These are phyloP conservation scores for Cryptococcus sp. DNA, from an alignment of 1,284 basidiomycete genomes.

Conservation along the genomic window DNA sequence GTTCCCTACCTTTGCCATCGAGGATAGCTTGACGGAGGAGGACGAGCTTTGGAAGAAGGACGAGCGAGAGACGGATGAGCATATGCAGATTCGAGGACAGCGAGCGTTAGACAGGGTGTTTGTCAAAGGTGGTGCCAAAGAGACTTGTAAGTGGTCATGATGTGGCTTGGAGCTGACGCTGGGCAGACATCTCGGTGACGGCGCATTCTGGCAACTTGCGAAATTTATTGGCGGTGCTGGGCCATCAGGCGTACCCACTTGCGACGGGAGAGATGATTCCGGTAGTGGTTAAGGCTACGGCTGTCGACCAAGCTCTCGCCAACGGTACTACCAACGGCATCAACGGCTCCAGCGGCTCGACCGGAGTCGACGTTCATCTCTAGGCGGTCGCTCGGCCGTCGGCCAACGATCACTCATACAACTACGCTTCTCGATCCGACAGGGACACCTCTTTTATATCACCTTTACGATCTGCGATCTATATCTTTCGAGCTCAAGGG, in stretches of 20 bases:
- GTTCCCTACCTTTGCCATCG: constrained; percentile 62
- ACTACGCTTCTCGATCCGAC: too few relatives aligned
- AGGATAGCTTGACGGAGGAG: constrained; percentile 62
- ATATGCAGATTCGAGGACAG: constrained; percentile 56
- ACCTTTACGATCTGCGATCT: too few relatives aligned
- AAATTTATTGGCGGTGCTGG: constrained; percentile 41
- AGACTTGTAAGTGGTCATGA: constrained; percentile 51
- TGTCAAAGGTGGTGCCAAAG: constrained; percentile 44
- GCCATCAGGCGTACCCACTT: constrained; percentile 41
- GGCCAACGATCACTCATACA: too few relatives aligned
- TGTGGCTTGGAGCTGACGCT: background rate
- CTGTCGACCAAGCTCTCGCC: too few relatives aligned
- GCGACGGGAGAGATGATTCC: constrained; percentile 47
- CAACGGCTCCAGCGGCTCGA: too few relatives aligned
- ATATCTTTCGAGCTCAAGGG: too few relatives aligned
- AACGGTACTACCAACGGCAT: too few relatives aligned
- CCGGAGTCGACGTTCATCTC: too few relatives aligned
- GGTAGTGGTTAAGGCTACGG: constrained; percentile 41
- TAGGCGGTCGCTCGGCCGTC: too few relatives aligned
- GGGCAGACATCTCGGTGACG: constrained; percentile 48
- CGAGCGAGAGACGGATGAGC: constrained; percentile 58
- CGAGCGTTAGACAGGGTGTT: constrained; percentile 63
- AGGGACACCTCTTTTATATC: too few relatives aligned
- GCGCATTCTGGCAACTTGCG: constrained; percentile 48
- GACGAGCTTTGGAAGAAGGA: constrained; percentile 65